Evolutionary conservation across 345 rosid species (phyloP).

Genomic region (Linum usitatissimum): DNA sequence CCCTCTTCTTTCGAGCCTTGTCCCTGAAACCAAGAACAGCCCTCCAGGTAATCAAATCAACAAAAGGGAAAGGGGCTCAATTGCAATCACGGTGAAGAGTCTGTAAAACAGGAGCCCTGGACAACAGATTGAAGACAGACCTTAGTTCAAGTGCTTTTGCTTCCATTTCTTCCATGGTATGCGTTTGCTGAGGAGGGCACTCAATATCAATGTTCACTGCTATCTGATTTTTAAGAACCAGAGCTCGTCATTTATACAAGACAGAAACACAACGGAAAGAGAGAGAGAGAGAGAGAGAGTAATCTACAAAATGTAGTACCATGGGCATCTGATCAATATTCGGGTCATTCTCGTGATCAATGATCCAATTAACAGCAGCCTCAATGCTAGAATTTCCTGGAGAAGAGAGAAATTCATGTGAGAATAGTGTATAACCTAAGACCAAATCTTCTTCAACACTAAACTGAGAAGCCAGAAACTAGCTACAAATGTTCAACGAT

Average conservation of each 20-base stretch:
- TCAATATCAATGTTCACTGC: constrained; percentile 57
- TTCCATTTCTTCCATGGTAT: constrained; percentile 21
- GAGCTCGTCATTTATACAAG: neutral
- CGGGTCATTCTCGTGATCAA: constrained; percentile 24
- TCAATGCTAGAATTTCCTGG: constrained; percentile 19
- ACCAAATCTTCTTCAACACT: neutral
- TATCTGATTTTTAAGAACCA: constrained; percentile 37
- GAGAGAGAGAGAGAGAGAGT: neutral
- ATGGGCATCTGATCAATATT: constrained; percentile 17
- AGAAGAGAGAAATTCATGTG: neutral
- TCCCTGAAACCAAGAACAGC: constrained; percentile 30
- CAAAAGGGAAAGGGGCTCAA: neutral
- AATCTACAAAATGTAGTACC: constrained; percentile 2
- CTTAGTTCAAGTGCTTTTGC: constrained; percentile 42
- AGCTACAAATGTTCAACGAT: neutral
- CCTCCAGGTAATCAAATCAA: neutral
- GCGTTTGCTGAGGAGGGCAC: constrained; percentile 31
- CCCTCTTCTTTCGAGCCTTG: constrained; percentile 27
- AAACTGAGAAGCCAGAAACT: too few species aligned
- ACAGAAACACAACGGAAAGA: neutral
- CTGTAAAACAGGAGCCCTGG: neutral
- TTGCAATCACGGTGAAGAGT: too few species aligned
- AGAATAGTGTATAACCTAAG: neutral
- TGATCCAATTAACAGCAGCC: constrained; percentile 23
- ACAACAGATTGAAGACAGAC: constrained; percentile 23